A percentile compares a stretch with the other conserved stretches of the same genome.
Conservation (phyloP, 2,329 filamentous ascomycete genomes). For the Xylogone sp. region DNA sequence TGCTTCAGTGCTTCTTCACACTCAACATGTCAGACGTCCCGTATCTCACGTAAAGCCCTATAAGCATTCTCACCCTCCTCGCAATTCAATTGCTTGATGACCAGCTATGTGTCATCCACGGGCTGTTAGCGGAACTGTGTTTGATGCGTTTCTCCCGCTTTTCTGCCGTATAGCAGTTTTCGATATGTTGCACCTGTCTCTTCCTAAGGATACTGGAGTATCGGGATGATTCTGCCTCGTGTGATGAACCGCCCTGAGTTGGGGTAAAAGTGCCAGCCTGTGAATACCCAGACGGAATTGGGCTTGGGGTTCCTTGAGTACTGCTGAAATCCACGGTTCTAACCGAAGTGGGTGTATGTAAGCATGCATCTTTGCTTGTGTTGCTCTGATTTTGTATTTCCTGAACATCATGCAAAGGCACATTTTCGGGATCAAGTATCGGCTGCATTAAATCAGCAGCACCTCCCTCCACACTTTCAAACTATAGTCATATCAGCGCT, state of each 20-base stretch:
- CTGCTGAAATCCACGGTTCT: constrained; percentile 5
- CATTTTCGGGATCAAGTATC: constrained; percentile 14
- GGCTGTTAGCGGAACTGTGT: not conserved
- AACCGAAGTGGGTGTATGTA: not conserved
- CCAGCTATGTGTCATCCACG: not conserved
- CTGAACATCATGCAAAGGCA: constrained; percentile 1
- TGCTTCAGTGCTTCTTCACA: too few species aligned
- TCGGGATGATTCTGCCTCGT: too few species aligned
- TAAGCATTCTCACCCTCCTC: too few species aligned
- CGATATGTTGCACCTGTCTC: too few species aligned
- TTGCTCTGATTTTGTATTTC: not conserved
- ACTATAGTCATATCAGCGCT: not conserved
- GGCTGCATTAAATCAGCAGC: not conserved
- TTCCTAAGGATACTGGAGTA: too few species aligned
- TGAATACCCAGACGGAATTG: not conserved
- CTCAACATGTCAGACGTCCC: too few species aligned
- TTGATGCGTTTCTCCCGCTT: not conserved
- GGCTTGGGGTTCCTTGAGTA: constrained; percentile 15
- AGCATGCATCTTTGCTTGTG: not conserved
- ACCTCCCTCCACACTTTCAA: not conserved
- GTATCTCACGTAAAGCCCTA: too few species aligned
- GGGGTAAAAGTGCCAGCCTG: too few species aligned
- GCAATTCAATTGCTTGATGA: not conserved
- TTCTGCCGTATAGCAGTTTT: not conserved
- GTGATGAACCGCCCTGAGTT: too few species aligned